Evolutionary conservation across 768 basidiomycete species (phyloP).

Genomic region (Naganishia randhawae): DNA sequence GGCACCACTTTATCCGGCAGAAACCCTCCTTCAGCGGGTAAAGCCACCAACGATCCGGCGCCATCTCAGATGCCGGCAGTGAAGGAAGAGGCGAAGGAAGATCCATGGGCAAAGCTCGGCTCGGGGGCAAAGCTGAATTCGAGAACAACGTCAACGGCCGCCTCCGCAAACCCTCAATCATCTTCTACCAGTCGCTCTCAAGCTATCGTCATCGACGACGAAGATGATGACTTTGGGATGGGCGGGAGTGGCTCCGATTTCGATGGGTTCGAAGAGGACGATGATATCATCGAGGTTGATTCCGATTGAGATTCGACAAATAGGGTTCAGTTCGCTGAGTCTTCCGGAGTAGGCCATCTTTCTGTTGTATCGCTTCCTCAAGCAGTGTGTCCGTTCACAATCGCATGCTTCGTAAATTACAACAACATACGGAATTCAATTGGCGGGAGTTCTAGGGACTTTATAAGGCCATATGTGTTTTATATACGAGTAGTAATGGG

Average conservation of each 20-base stretch:
- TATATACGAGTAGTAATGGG: neutral
- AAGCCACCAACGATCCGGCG: constrained; percentile 49
- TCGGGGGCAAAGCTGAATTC: constrained; percentile 46
- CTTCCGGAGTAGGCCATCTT: neutral
- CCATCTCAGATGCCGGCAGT: constrained; percentile 54
- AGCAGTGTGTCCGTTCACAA: neutral
- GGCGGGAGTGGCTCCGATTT: constrained; percentile 31
- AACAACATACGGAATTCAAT: neutral
- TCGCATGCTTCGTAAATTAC: neutral
- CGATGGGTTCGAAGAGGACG: constrained; percentile 27
- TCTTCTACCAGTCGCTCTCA: neutral
- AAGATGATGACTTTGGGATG: constrained; percentile 30
- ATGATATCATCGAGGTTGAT: constrained; percentile 29
- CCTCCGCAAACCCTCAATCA: neutral
- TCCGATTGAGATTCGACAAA: constrained; percentile 17
- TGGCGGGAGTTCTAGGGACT: neutral
- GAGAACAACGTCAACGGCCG: constrained; percentile 51
- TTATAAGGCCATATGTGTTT: too few relatives aligned
- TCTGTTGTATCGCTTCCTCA: neutral
- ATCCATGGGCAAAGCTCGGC: constrained; percentile 52
- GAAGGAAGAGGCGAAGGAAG: constrained; percentile 54
- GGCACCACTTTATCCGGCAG: constrained; percentile 68
- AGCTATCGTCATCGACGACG: constrained; percentile 33
- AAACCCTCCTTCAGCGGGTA: constrained; percentile 41
- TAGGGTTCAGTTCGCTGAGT: neutral